A percentile compares a stretch with the other conserved stretches of the same genome.
Conservation (phyloP, 2,329 filamentous ascomycete species). For the Fusarium buxicola region DNA sequence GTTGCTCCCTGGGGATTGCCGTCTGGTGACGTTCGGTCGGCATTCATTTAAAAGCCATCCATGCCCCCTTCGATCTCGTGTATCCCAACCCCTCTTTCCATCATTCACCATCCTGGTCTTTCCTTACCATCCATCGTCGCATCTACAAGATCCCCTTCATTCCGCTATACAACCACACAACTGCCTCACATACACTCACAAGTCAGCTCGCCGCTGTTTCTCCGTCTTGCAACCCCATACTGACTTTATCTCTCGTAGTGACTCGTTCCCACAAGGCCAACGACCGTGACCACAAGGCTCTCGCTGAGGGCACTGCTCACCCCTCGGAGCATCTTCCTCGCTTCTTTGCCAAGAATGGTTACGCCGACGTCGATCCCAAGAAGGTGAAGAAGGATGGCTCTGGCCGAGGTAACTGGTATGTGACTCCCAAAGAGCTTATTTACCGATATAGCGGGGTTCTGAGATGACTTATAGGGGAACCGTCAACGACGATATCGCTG, state of each 20-base stretch:
- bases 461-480: constrained; percentile 73
- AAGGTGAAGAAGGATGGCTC: constrained; percentile 97
- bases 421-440: constrained; percentile 9
- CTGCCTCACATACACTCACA: constrained; percentile 14
- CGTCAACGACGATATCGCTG: constrained; percentile 84
- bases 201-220: constrained; percentile 33
- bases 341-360: constrained; percentile 92
- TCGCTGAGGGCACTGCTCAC: constrained; percentile 78
- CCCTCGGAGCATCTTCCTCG: constrained; percentile 83
- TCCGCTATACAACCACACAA: background rate
- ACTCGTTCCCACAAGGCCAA: constrained; percentile 97
- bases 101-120: constrained; percentile 27
- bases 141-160: constrained; percentile 8
- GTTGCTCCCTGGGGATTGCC: constrained; percentile 23
- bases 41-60: constrained; percentile 42
- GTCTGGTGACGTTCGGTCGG: constrained; percentile 41
- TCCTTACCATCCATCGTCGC: constrained; percentile 20
- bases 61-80: constrained; percentile 21
- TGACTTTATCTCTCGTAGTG: constrained; percentile 68
- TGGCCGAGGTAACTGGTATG: constrained; percentile 94
- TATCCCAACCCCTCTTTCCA: constrained; percentile 36
- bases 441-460: constrained; percentile 16
- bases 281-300: constrained; percentile 87
- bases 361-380: constrained; percentile 84
- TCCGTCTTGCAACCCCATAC: background rate